Evolutionary conservation across 2,329 filamentous ascomycete genomes (phyloP).

Genomic region (Trichoderma aggressivum): DNA sequence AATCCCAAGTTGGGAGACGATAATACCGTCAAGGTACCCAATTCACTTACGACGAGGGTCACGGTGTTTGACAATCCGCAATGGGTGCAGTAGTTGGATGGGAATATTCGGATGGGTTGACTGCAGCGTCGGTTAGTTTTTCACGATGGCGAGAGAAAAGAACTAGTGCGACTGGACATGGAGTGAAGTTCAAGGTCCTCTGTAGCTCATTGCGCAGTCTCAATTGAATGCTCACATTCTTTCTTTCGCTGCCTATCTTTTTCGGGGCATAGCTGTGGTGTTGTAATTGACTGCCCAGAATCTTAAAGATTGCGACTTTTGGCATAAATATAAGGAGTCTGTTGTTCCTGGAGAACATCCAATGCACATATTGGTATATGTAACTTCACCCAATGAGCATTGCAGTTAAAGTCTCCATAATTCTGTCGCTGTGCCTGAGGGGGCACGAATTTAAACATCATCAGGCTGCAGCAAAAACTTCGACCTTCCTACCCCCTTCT

Average conservation of each 20-base stretch:
- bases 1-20: background rate
- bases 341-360: background rate
- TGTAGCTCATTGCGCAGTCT: background rate
- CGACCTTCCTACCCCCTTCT: background rate
- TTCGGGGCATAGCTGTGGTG: rapidly evolving
- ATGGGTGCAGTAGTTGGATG: background rate
- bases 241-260: background rate
- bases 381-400: background rate
- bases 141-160: background rate
- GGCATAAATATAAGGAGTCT: background rate
- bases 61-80: background rate
- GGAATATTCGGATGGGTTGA: background rate
- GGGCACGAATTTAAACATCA: background rate
- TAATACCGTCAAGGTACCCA: background rate
- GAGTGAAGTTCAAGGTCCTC: background rate
- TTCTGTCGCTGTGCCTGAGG: background rate
- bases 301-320: background rate
- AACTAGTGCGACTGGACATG: background rate
- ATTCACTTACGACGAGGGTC: background rate
- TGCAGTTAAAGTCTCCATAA: background rate
- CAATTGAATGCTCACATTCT: background rate
- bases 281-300: rapidly evolving
- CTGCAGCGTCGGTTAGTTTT: background rate
- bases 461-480: background rate
- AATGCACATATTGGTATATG: background rate